phyloP scores from a whole-genome alignment of 2,329 filamentous ascomycete species.

The Penicillium sp. region DNA sequence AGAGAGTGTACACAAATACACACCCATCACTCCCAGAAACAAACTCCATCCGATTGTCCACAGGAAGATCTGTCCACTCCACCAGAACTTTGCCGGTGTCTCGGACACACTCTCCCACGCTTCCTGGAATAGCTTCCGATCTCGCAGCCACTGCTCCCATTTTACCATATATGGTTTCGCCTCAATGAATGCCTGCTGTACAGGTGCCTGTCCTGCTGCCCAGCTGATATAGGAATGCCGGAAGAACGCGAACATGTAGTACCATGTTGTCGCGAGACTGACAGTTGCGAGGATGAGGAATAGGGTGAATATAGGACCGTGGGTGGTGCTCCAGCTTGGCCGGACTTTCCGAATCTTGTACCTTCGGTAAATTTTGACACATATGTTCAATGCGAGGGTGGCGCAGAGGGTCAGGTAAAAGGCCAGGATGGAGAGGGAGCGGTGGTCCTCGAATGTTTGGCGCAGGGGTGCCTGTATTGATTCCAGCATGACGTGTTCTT shows the following conservation, averaged over 20 bases:
- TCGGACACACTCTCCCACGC: slow-evolving; percentile 57
- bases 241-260: slow-evolving; percentile 47
- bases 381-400: slow-evolving; percentile 3
- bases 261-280: slow-evolving; percentile 48
- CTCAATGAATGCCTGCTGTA: slow-evolving; percentile 27
- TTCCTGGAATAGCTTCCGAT: slow-evolving; percentile 55
- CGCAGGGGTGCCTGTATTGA: not conserved
- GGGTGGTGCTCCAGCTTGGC: slow-evolving; percentile 12
- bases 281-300: slow-evolving; percentile 47
- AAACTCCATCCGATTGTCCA: slow-evolving; percentile 57
- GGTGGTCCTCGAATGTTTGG: not conserved
- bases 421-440: slow-evolving; percentile 11
- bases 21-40: slow-evolving; percentile 60
- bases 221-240: slow-evolving; percentile 53
- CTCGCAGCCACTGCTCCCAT: slow-evolving; percentile 55
- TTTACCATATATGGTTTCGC: not conserved
- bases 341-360: slow-evolving; percentile 10
- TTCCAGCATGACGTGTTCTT: not conserved
- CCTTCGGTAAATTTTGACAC: slow-evolving; percentile 6
- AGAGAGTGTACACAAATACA: not conserved
- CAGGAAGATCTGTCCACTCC: slow-evolving; percentile 62
- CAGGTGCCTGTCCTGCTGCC: slow-evolving; percentile 38
- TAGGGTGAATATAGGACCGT: slow-evolving; percentile 7
- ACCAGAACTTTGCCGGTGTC: slow-evolving; percentile 59
- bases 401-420: slow-evolving; percentile 8